Conservation (phyloP, 768 basidiomycete species). For the Fistulinella prunicolor region DNA sequence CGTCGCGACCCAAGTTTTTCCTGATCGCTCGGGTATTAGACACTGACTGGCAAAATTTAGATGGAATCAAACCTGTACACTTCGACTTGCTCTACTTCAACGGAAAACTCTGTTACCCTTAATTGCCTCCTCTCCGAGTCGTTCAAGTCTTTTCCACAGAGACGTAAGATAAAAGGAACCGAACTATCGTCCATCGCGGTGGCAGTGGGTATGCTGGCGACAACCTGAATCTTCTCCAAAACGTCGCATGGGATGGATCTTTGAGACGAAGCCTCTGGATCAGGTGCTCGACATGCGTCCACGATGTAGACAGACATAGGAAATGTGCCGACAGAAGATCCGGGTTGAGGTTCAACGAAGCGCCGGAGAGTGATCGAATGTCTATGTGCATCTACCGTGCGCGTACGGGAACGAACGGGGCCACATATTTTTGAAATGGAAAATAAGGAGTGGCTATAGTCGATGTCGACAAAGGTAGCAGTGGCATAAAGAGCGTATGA, state of each 20-base stretch:
- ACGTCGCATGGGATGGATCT: conserved; percentile 49
- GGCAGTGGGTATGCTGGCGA: conserved; percentile 60
- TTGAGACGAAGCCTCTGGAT: conserved; percentile 8
- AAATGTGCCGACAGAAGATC: conserved; percentile 26
- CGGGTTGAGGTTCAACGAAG: conserved; percentile 44
- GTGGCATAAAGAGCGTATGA: conserved; percentile 67
- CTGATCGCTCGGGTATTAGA: conserved; percentile 30
- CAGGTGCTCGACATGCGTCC: conserved; percentile 32
- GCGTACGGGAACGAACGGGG: conserved; percentile 48
- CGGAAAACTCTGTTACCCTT: conserved; percentile 51
- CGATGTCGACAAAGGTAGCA: conserved; percentile 52
- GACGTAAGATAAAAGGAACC: conserved; percentile 56
- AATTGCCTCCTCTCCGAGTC: conserved; percentile 51
- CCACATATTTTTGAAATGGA: conserved; percentile 54
- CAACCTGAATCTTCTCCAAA: conserved; percentile 59
- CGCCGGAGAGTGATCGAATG: conserved; percentile 50
- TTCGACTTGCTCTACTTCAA: conserved; percentile 64
- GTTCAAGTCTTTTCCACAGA: conserved; percentile 54
- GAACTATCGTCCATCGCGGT: conserved; percentile 43
- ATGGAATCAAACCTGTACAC: conserved; percentile 52
- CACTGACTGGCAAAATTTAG: neutral
- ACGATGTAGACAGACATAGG: conserved; percentile 43
- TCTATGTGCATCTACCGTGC: conserved; percentile 39
- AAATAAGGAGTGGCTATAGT: conserved; percentile 42
- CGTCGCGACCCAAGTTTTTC: conserved; percentile 39